Conservation (phyloP, 2,329 filamentous ascomycete genomes). For the Pseudocercospora cruenta region DNA sequence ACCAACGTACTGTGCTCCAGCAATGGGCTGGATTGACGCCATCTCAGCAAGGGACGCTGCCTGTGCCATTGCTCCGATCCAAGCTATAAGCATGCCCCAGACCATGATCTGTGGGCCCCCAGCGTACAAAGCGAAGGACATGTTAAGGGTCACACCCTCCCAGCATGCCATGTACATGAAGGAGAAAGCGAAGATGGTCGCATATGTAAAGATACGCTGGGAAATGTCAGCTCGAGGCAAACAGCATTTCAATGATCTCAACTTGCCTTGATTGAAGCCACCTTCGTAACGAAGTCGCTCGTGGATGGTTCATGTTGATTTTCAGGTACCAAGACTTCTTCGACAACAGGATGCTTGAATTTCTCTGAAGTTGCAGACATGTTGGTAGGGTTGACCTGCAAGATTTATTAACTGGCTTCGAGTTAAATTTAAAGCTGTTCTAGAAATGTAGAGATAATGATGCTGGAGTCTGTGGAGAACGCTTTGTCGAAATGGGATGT, state of each 20-base stretch:
- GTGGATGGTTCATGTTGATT: neutral
- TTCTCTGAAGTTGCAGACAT: neutral
- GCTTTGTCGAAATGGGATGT: neutral
- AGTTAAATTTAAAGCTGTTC: neutral
- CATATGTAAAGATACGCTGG: slow-evolving; percentile 4
- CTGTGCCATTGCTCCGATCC: slow-evolving; percentile 8
- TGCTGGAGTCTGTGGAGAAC: neutral
- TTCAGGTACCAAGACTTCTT: neutral
- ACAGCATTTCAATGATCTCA: neutral
- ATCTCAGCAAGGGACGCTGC: slow-evolving; percentile 38
- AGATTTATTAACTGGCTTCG: neutral
- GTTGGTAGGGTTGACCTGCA: no score
- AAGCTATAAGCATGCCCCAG: slow-evolving; percentile 10
- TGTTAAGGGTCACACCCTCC: slow-evolving; percentile 2
- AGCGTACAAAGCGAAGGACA: slow-evolving; percentile 11
- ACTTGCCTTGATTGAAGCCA: slow-evolving; percentile 3
- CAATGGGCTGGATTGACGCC: slow-evolving; percentile 42
- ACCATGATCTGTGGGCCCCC: slow-evolving; percentile 8
- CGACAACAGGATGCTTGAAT: neutral
- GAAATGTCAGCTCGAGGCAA: neutral
- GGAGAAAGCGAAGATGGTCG: slow-evolving; percentile 9
- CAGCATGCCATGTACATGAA: slow-evolving; percentile 10
- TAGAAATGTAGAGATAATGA: neutral
- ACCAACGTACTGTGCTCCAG: slow-evolving; percentile 18
- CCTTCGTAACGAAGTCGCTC: neutral